Conservation (phyloP, 2,329 filamentous ascomycete genomes). For the Plenodomus lindquistii region DNA sequence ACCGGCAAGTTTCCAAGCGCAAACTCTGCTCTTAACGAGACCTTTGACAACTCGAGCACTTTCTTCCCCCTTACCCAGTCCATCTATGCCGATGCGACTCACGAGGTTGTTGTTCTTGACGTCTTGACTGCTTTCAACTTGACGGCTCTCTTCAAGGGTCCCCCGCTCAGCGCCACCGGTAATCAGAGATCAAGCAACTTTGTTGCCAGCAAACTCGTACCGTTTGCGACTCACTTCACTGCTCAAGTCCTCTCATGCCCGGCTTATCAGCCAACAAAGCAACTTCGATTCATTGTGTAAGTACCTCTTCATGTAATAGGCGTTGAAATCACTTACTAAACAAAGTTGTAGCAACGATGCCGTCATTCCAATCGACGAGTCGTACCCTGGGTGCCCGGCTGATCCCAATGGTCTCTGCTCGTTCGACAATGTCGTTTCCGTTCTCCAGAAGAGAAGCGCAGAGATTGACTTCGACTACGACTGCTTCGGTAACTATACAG, state of each 20-base stretch:
- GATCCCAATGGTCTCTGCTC: slow-evolving; percentile 32
- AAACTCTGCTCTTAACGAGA: slow-evolving; percentile 27
- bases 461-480: slow-evolving; percentile 37
- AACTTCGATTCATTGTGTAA: slow-evolving; percentile 37
- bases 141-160: slow-evolving; percentile 34
- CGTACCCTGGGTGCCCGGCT: slow-evolving; percentile 24
- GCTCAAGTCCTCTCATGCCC: slow-evolving; percentile 32
- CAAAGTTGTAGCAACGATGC: slow-evolving; percentile 29
- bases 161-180: slow-evolving; percentile 20
- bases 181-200: slow-evolving; percentile 29
- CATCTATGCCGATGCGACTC: slow-evolving; percentile 49
- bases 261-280: slow-evolving; percentile 24
- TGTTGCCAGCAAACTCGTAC: slow-evolving; percentile 32
- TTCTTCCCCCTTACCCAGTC: slow-evolving; percentile 51
- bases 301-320: slow-evolving; percentile 2
- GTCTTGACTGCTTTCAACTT: slow-evolving; percentile 35
- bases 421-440: slow-evolving; percentile 32
- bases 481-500: slow-evolving; percentile 36
- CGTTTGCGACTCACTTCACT: slow-evolving; percentile 38
- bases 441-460: slow-evolving; percentile 29
- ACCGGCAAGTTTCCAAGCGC: slow-evolving; percentile 26
- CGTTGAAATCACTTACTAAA: not conserved
- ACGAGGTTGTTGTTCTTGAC: slow-evolving; percentile 46
- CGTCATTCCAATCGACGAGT: slow-evolving; percentile 29
- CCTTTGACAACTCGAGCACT: slow-evolving; percentile 47